Percentiles rank a stretch among this genome's conserved stretches.
phyloP scores from a whole-genome alignment of 108 stramenopile genomes.

The Cyclotella cryptica region DNA sequence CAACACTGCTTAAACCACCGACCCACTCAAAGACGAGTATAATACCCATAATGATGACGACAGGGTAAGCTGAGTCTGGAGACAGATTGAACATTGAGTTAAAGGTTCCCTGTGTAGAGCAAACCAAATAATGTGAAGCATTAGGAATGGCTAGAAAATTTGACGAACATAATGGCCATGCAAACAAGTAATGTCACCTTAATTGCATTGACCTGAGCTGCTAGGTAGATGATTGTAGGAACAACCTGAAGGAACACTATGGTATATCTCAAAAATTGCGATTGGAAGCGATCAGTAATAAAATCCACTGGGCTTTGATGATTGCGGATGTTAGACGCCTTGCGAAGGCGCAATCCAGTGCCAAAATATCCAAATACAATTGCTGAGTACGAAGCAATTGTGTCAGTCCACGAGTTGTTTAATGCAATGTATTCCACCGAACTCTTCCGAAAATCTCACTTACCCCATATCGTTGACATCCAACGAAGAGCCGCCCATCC shows the following conservation, averaged over 20 bases:
- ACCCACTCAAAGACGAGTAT: slow-evolving; percentile 54
- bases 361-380: slow-evolving; percentile 43
- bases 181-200: no score
- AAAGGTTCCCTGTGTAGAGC: slow-evolving; percentile 39
- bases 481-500: slow-evolving; percentile 41
- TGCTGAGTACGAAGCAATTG: no score
- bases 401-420: no score
- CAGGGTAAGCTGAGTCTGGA: slow-evolving; percentile 27
- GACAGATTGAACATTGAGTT: slow-evolving; percentile 46
- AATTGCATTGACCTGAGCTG: slow-evolving; percentile 48
- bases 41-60: slow-evolving; percentile 36
- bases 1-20: slow-evolving; percentile 47
- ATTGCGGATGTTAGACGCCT: slow-evolving; percentile 34
- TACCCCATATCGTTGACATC: slow-evolving; percentile 13
- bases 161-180: no score
- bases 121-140: no score
- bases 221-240: slow-evolving; percentile 47
- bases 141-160: no score
- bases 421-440: no score
- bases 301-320: slow-evolving; percentile 54
- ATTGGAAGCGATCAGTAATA: slow-evolving; percentile 54
- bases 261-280: slow-evolving; percentile 41
- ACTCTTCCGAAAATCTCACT: no score
- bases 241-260: slow-evolving; percentile 46
- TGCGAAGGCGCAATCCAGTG: slow-evolving; percentile 43